These are phyloP conservation scores for Aspergillus diversus DNA, from an alignment of 495 filamentous ascomycete genomes.

Conservation along the genomic window DNA sequence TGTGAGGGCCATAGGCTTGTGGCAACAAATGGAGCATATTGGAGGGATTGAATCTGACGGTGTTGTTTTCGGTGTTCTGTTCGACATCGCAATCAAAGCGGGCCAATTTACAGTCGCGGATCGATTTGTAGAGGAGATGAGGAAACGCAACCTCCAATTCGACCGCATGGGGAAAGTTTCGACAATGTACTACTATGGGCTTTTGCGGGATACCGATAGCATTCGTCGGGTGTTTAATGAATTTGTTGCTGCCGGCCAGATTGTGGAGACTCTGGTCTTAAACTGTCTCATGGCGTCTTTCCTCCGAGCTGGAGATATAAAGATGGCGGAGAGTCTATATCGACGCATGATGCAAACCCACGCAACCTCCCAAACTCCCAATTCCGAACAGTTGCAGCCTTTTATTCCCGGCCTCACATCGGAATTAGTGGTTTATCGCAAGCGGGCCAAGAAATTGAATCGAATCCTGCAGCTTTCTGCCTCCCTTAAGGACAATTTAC, in stretches of 20 bases:
- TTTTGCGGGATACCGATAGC: constrained; percentile 66
- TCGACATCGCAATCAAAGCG: constrained; percentile 83
- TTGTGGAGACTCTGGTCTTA: constrained; percentile 84
- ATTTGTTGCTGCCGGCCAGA: constrained; percentile 78
- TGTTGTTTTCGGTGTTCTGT: constrained; percentile 89
- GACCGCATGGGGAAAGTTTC: constrained; percentile 77
- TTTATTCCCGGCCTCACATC: constrained; percentile 30
- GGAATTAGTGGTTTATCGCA: constrained; percentile 37
- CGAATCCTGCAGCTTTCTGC: constrained; percentile 42
- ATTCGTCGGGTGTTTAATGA: constrained; percentile 73
- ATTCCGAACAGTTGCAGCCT: constrained; percentile 20
- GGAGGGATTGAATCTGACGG: constrained; percentile 63
- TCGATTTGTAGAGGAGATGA: constrained; percentile 82
- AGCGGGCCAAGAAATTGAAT: constrained; percentile 35
- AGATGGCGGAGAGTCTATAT: constrained; percentile 77
- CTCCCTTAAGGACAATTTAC: constrained; percentile 32
- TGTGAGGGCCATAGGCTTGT: constrained; percentile 74
- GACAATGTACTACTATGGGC: constrained; percentile 80
- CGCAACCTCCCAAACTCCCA: constrained; percentile 23
- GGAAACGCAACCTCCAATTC: constrained; percentile 60
- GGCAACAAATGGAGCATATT: constrained; percentile 84
- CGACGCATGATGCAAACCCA: constrained; percentile 70
- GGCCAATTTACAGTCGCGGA: constrained; percentile 81
- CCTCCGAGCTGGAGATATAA: constrained; percentile 68
- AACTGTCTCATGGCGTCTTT: constrained; percentile 84